These are phyloP conservation scores for Paecilomyces formosus DNA, from an alignment of 2,329 filamentous ascomycete species.

Conservation along the genomic window DNA sequence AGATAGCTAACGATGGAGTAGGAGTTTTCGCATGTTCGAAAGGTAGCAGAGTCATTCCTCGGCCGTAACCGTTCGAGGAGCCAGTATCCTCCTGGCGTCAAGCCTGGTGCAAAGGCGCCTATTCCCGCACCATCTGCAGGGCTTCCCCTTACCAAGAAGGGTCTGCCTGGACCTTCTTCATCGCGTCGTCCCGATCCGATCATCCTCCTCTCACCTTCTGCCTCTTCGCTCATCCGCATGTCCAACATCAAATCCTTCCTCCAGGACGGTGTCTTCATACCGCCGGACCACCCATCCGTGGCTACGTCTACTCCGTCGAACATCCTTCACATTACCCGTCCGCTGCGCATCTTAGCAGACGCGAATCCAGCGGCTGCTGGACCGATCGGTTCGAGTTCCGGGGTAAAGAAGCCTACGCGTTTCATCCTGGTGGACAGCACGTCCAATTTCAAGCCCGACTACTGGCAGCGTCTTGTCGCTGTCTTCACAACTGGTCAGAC, in stretches of 20 bases:
- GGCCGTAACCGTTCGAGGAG: conserved; percentile 40
- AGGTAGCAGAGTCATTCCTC: conserved; percentile 72
- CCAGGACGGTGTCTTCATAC: conserved; percentile 10
- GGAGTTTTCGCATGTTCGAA: conserved; percentile 93
- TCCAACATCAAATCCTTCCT: conserved; percentile 67
- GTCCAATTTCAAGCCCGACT: conserved; percentile 94
- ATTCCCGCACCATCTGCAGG: conserved; percentile 29
- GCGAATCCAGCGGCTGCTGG: conserved; percentile 12
- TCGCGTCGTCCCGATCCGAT: conserved; percentile 66
- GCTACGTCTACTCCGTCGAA: conserved; percentile 60
- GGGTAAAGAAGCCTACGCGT: conserved; percentile 58
- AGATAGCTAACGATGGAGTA: conserved; percentile 31
- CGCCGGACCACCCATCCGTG: conserved; percentile 34
- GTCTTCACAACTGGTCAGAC: conserved; percentile 96
- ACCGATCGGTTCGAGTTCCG: conserved; percentile 49
- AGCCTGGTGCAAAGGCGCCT: conserved; percentile 22
- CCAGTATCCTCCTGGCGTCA: conserved; percentile 25
- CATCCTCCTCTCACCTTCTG: conserved; percentile 92
- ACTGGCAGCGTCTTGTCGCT: conserved; percentile 90
- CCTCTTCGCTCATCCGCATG: conserved; percentile 88
- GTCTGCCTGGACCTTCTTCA: conserved; percentile 37
- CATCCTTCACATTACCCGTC: conserved; percentile 78
- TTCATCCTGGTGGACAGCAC: conserved; percentile 95
- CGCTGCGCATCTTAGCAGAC: conserved; percentile 52
- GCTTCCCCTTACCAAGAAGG: conserved; percentile 33